Conservation (phyloP, 2,329 filamentous ascomycete genomes). For the Sporothrix brunneoviolacea region DNA sequence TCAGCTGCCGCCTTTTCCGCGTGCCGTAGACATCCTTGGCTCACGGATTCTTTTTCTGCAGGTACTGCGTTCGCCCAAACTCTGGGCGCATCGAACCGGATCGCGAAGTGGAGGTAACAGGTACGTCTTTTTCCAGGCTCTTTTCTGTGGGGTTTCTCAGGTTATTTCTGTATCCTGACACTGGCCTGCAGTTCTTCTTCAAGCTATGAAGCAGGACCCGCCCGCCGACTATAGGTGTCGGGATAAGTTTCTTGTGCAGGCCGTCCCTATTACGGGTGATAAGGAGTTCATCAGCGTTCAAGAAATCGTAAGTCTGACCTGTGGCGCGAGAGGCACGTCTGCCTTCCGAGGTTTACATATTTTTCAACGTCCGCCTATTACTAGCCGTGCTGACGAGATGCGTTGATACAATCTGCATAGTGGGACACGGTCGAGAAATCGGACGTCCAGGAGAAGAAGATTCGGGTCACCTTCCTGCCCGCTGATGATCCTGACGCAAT, state of each 20-base stretch:
- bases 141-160: neutral
- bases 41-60: conserved; percentile 34
- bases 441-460: conserved; percentile 86
- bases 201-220: conserved; percentile 96
- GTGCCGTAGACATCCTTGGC: neutral
- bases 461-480: conserved; percentile 78
- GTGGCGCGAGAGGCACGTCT: neutral
- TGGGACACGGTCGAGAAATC: conserved; percentile 75
- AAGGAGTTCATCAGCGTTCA: conserved; percentile 77
- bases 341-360: neutral
- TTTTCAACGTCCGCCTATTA: too few species aligned
- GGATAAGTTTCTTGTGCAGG: conserved; percentile 24
- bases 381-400: too few species aligned
- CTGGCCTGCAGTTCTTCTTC: conserved; percentile 67
- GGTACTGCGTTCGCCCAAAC: conserved; percentile 97
- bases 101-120: conserved; percentile 84
- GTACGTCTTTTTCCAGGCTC: conserved; percentile 38
- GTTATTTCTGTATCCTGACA: neutral
- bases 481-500: conserved; percentile 38
- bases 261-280: conserved; percentile 61
- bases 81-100: conserved; percentile 91
- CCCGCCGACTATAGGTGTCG: conserved; percentile 73
- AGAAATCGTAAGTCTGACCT: conserved; percentile 59
- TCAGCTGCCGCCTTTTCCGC: neutral
- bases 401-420: too few species aligned